Percentiles rank a stretch among this genome's conserved stretches.
These are phyloP conservation scores for Polyporus tsugae DNA, from an alignment of 1,284 basidiomycete genomes.

Conservation along the genomic window DNA sequence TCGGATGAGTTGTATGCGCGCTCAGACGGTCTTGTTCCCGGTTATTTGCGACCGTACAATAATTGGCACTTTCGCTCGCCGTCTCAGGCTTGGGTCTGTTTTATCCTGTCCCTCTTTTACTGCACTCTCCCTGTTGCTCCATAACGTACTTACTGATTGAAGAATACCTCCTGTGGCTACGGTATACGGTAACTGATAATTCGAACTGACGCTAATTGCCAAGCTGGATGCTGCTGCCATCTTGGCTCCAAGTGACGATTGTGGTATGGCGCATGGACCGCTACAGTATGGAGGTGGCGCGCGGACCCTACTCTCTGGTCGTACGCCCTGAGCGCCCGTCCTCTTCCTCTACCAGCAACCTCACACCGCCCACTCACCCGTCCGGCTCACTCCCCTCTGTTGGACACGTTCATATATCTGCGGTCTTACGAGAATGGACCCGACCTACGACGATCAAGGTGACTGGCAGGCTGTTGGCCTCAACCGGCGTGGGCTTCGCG, in stretches of 20 bases:
- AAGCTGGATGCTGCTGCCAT: too few species aligned
- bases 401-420: not conserved
- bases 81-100: not conserved
- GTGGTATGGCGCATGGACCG: too few species aligned
- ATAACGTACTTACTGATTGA: not conserved
- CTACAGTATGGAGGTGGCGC: too few species aligned
- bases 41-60: not conserved
- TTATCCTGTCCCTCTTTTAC: not conserved
- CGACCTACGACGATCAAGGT: not conserved
- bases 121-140: not conserved
- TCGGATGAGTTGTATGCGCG: not conserved
- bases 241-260: too few species aligned
- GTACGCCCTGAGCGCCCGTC: too few species aligned
- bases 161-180: not conserved
- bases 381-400: not conserved
- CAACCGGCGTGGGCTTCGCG: slow-evolving; percentile 15
- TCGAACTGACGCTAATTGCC: not conserved
- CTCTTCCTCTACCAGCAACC: not conserved
- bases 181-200: not conserved
- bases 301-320: too few species aligned
- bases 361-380: not conserved
- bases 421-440: not conserved
- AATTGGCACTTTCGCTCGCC: not conserved
- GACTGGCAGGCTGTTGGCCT: not conserved
- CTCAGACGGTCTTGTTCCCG: not conserved